Conservation (phyloP, 2,329 filamentous ascomycete genomes). For the Ciborinia camelliae region DNA sequence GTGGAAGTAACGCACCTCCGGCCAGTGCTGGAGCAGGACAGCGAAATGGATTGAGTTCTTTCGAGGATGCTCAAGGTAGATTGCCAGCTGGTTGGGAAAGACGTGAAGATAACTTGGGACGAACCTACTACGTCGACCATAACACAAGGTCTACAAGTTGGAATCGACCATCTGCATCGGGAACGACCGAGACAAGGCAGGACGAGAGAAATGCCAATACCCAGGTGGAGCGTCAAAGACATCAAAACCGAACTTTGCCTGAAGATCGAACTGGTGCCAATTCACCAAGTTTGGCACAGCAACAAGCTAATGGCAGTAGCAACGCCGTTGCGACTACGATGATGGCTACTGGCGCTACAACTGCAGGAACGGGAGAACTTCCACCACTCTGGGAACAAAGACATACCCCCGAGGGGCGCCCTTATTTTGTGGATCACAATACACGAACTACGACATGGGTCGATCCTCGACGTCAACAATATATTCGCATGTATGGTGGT, state of each 20-base stretch:
- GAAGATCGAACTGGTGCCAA: conserved; percentile 93
- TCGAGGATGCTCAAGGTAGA: conserved; percentile 92
- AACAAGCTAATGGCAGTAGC: conserved; percentile 38
- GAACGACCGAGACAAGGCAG: conserved; percentile 72
- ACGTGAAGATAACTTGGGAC: conserved; percentile 87
- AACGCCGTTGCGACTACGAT: conserved; percentile 66
- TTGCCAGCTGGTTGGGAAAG: conserved; percentile 94
- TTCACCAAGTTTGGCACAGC: conserved; percentile 72
- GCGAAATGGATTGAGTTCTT: conserved; percentile 71
- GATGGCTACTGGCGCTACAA: conserved; percentile 94
- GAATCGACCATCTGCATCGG: conserved; percentile 80
- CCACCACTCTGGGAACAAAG: conserved; percentile 96
- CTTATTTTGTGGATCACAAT: conserved; percentile 98
- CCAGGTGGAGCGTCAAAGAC: conserved; percentile 85
- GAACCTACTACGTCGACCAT: conserved; percentile 98
- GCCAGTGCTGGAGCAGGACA: conserved; percentile 27
- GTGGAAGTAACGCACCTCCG: conserved; percentile 28
- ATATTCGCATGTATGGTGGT: conserved; percentile 94
- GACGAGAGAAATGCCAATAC: conserved; percentile 85
- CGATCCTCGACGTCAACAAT: conserved; percentile 93
- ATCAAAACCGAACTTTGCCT: conserved; percentile 92
- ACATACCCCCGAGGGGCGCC: conserved; percentile 88
- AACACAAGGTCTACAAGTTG: conserved; percentile 96
- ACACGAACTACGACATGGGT: conserved; percentile 98
- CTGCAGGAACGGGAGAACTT: conserved; percentile 88